These are phyloP conservation scores for Nemophila menziesii DNA, from an alignment of 257 asterid genomes.

Conservation along the genomic window DNA sequence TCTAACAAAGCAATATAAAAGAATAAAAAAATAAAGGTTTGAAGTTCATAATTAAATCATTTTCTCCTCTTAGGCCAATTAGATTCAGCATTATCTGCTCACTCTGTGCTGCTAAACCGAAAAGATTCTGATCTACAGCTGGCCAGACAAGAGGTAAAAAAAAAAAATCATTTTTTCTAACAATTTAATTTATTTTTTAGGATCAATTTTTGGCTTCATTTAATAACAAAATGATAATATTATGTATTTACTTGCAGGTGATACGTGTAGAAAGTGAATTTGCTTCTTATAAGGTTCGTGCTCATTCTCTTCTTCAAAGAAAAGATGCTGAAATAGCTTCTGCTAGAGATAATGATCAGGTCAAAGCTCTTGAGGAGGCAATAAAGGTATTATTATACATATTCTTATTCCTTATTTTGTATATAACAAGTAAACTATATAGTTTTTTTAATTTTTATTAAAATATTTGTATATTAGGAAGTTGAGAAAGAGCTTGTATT, in stretches of 20 bases:
- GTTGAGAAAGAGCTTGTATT: constrained; percentile 71
- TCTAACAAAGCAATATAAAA: no score
- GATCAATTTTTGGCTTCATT: no score
- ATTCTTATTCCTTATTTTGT: constrained; percentile 7
- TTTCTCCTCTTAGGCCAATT: constrained; percentile 52
- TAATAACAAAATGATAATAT: no score
- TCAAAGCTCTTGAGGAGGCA: constrained; percentile 88
- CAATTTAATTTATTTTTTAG: no score
- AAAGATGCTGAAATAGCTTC: constrained; percentile 86
- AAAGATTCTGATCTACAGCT: constrained; percentile 65
- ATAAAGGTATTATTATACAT: constrained; percentile 62
- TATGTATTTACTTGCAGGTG: constrained; percentile 44
- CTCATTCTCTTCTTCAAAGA: constrained; percentile 91
- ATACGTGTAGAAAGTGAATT: constrained; percentile 53
- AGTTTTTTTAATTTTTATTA: constrained; percentile 11
- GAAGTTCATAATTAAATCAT: constrained; percentile 10
- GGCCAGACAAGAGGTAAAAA: constrained; percentile 69
- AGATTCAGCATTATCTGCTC: constrained; percentile 75
- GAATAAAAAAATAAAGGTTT: no score
- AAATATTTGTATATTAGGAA: constrained; percentile 41
- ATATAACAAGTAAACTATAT: constrained; percentile 4
- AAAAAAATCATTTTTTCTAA: no score
- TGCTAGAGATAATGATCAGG: constrained; percentile 70
- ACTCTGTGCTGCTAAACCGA: constrained; percentile 45
- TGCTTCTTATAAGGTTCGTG: constrained; percentile 86